A percentile compares a stretch with the other conserved stretches of the same genome.
Evolutionary conservation across 2,329 filamentous ascomycete genomes (phyloP).

Genomic region (Elsinoe australis): DNA sequence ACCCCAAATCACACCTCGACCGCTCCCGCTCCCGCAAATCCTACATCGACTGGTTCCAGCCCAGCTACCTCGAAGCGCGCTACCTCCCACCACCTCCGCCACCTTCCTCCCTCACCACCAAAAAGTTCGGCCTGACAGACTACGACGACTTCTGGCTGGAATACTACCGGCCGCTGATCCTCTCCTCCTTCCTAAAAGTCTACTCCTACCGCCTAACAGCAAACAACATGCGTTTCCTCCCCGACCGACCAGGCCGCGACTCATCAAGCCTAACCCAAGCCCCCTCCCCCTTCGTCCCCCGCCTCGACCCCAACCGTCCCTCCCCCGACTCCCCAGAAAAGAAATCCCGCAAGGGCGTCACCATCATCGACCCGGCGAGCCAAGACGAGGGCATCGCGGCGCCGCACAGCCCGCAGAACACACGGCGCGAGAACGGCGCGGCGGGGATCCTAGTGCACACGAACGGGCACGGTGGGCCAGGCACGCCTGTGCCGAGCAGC

Average conservation of each 20-base stretch:
- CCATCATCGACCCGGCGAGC: conserved; percentile 55
- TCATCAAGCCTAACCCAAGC: conserved; percentile 76
- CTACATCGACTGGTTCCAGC: conserved; percentile 87
- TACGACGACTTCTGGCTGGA: conserved; percentile 97
- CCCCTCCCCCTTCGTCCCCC: conserved; percentile 78
- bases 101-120: conserved; percentile 20
- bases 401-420: conserved; percentile 9
- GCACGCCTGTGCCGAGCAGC: background rate
- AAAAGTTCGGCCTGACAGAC: conserved; percentile 41
- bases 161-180: conserved; percentile 80
- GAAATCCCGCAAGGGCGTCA: conserved; percentile 29
- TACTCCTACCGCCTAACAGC: conserved; percentile 91
- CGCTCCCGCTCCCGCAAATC: conserved; percentile 48
- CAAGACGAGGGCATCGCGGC: conserved; percentile 25
- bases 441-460: conserved; percentile 37
- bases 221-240: conserved; percentile 74
- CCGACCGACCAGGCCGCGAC: conserved; percentile 54
- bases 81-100: conserved; percentile 47
- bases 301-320: conserved; percentile 38
- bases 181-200: conserved; percentile 87
- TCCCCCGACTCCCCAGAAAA: conserved; percentile 23
- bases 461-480: background rate
- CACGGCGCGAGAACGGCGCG: conserved; percentile 24
- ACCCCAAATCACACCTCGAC: conserved; percentile 66
- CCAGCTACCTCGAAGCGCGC: conserved; percentile 59